phyloP scores from a whole-genome alignment of 192 early-diverging fungal species.

The Kappamyces sp. region DNA sequence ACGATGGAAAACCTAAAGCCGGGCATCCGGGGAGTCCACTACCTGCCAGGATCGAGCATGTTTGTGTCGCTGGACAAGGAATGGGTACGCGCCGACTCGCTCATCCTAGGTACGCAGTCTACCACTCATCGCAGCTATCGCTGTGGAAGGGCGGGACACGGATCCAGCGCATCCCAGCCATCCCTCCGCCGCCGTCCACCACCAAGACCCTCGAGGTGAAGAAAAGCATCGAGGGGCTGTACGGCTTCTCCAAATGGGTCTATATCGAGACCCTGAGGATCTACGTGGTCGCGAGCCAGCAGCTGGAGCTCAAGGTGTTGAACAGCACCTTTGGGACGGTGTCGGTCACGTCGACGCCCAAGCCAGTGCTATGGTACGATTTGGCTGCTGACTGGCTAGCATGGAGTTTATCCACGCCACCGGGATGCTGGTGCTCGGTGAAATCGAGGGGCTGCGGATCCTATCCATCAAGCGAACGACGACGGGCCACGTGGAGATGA shows the following conservation, averaged over 20 bases:
- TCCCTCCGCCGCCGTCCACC: slow-evolving; percentile 35
- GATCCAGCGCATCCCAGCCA: slow-evolving; percentile 4
- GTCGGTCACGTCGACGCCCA: slow-evolving; percentile 21
- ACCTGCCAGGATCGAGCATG: slow-evolving; percentile 5
- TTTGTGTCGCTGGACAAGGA: slow-evolving; percentile 5
- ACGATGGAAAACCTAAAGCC: slow-evolving; percentile 9
- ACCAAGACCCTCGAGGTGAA: not conserved
- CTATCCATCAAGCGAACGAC: slow-evolving; percentile 3
- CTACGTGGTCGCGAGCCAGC: slow-evolving; percentile 36
- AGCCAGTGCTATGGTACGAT: slow-evolving; percentile 36
- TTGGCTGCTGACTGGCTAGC: slow-evolving; percentile 4
- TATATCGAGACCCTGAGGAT: slow-evolving; percentile 33
- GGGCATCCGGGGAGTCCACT: slow-evolving; percentile 2
- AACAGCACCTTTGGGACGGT: slow-evolving; percentile 37
- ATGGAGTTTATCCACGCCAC: slow-evolving; percentile 19
- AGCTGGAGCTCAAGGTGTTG: slow-evolving; percentile 42
- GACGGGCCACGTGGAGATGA: slow-evolving; percentile 15
- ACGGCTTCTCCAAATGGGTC: slow-evolving; percentile 28
- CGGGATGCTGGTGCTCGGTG: not conserved
- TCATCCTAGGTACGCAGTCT: too few species aligned
- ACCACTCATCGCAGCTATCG: not conserved
- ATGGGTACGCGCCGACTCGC: not conserved
- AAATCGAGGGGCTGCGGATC: not conserved
- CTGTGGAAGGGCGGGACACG: slow-evolving; percentile 9
- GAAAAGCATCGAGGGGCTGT: slow-evolving; percentile 16